Evolutionary conservation across 768 basidiomycete species (phyloP).

Genomic region (Podaxis rugospora): DNA sequence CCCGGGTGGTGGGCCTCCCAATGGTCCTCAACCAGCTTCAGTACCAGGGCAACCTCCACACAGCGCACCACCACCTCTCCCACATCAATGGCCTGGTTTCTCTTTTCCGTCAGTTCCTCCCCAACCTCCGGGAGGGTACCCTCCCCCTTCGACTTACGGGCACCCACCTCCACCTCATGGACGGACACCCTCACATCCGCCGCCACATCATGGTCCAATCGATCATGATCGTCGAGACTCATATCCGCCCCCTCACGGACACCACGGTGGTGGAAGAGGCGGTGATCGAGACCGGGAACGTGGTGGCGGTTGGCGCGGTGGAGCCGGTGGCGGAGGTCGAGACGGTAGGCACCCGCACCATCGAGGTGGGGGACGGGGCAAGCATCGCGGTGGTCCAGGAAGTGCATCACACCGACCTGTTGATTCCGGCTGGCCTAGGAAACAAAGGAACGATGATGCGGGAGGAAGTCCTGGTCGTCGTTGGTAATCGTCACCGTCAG

Average conservation of each 20-base stretch:
- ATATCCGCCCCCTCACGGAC: conserved; percentile 31
- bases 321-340: conserved; percentile 26
- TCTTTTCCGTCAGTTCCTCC: conserved; percentile 9
- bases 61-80: conserved; percentile 12
- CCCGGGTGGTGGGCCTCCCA: conserved; percentile 13
- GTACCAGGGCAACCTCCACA: conserved; percentile 15
- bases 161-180: conserved; percentile 7
- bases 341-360: conserved; percentile 20
- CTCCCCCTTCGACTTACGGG: conserved; percentile 1
- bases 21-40: conserved; percentile 10
- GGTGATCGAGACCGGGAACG: conserved; percentile 27
- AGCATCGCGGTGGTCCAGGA: conserved; percentile 15
- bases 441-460: conserved; percentile 27
- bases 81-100: conserved; percentile 4
- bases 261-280: conserved; percentile 29
- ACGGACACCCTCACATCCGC: background rate
- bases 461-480: conserved; percentile 18
- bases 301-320: conserved; percentile 26
- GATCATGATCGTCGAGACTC: conserved; percentile 19
- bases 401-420: conserved; percentile 32
- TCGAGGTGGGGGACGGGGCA: conserved; percentile 14
- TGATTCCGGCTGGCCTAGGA: conserved; percentile 59
- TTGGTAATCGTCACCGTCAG: conserved; percentile 9
- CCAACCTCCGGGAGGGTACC: conserved; percentile 12
- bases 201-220: conserved; percentile 18